Percentiles rank a stretch among this genome's conserved stretches.
These are phyloP conservation scores for Eimeria tenella DNA, from an alignment of 169 alveolate species.

Conservation along the genomic window DNA sequence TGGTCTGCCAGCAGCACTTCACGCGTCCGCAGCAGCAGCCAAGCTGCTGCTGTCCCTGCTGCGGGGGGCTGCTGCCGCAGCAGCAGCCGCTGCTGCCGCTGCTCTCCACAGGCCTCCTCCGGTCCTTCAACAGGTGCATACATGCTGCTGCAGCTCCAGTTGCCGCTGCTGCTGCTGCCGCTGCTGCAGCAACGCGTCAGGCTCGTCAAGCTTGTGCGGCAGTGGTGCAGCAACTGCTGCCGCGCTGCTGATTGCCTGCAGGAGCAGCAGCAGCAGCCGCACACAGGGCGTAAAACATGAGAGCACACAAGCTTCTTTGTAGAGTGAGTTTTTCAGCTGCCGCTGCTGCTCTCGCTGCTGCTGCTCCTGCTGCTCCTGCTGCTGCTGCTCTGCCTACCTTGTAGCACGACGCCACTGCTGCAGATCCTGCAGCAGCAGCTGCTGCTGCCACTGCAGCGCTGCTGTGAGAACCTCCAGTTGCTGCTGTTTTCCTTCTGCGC, in stretches of 20 bases:
- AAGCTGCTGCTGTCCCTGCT: constrained; percentile 33
- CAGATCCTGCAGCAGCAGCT: constrained; percentile 22
- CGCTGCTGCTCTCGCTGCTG: not conserved
- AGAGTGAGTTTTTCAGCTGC: not conserved
- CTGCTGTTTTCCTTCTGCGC: not conserved
- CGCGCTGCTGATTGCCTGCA: constrained; percentile 30
- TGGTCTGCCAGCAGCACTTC: constrained; percentile 49
- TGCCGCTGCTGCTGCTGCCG: constrained; percentile 48
- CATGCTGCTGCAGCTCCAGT: constrained; percentile 2
- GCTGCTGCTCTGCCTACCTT: constrained; percentile 12
- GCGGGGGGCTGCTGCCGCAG: constrained; percentile 17
- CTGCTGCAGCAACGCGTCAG: constrained; percentile 40
- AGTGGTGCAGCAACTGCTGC: not conserved
- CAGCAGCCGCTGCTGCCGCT: not conserved
- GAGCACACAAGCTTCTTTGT: not conserved
- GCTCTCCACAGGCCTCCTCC: not conserved
- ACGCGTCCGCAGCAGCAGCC: constrained; percentile 48
- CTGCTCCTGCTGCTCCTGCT: not conserved
- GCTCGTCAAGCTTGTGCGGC: not conserved
- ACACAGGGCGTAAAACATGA: not conserved
- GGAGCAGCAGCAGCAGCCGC: constrained; percentile 37
- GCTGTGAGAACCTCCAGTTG: not conserved
- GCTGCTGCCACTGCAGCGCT: constrained; percentile 60
- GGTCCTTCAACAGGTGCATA: not conserved
- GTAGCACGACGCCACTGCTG: constrained; percentile 36